phyloP scores from a whole-genome alignment of 2,329 filamentous ascomycete genomes.

The Neopestalotiopsis rosae region DNA sequence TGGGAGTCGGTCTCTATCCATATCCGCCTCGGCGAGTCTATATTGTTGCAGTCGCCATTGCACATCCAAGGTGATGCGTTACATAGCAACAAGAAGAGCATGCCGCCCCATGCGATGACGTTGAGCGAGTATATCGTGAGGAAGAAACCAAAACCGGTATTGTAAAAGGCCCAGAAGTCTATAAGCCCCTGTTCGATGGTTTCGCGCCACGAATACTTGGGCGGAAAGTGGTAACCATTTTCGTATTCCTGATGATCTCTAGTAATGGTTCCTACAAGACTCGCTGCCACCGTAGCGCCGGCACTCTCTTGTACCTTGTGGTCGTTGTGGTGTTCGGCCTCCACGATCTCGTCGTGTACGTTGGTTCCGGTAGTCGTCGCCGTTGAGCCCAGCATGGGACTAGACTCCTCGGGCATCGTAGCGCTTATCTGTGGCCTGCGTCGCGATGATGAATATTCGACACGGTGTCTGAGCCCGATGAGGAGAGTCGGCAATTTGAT shows the following conservation, averaged over 20 bases:
- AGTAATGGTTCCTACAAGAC: conserved; percentile 33
- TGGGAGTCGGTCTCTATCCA: conserved; percentile 90
- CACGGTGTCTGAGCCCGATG: neutral
- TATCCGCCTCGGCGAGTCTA: conserved; percentile 69
- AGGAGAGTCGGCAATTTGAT: neutral
- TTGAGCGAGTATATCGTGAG: conserved; percentile 82
- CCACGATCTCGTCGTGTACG: neutral
- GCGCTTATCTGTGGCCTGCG: neutral
- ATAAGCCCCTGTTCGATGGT: conserved; percentile 62
- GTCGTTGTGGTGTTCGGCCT: conserved; percentile 13
- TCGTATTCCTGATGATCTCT: conserved; percentile 45
- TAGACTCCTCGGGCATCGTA: conserved; percentile 10
- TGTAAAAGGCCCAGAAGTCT: conserved; percentile 74
- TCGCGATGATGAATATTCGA: neutral
- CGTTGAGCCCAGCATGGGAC: conserved; percentile 2
- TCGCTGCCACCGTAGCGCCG: conserved; percentile 34
- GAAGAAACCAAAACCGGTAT: conserved; percentile 77
- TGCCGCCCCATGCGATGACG: conserved; percentile 87
- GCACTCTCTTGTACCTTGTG: conserved; percentile 28
- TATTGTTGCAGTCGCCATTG: conserved; percentile 70
- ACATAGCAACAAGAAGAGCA: conserved; percentile 85
- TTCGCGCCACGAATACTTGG: conserved; percentile 63
- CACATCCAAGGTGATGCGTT: conserved; percentile 79
- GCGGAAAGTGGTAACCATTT: conserved; percentile 72
- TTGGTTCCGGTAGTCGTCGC: neutral